Conservation (phyloP, 2,329 filamentous ascomycete species). For the Lasiodiplodia theobromae region DNA sequence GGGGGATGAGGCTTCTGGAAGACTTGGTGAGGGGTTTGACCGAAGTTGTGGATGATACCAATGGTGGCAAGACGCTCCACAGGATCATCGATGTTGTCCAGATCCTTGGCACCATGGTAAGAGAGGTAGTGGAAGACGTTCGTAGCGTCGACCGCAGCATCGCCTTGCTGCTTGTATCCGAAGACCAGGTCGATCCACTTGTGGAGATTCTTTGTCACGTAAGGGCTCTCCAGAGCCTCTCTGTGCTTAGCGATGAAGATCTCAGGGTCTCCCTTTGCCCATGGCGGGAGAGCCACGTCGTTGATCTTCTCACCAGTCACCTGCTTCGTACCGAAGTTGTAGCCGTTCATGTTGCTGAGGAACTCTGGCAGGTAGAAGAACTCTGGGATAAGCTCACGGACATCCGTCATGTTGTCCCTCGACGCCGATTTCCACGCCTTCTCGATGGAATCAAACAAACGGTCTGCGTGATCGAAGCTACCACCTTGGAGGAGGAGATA, state of each 20-base stretch:
- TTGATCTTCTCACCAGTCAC: conserved; percentile 81
- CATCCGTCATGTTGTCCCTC: conserved; percentile 87
- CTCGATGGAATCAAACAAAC: conserved; percentile 91
- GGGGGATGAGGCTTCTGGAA: conserved; percentile 81
- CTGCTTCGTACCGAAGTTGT: conserved; percentile 90
- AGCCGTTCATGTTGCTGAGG: conserved; percentile 89
- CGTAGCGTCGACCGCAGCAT: conserved; percentile 86
- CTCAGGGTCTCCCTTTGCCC: conserved; percentile 95
- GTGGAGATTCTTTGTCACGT: conserved; percentile 88
- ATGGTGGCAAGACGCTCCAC: conserved; percentile 88
- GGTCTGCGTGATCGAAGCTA: conserved; percentile 93
- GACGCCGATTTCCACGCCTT: conserved; percentile 93
- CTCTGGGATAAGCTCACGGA: conserved; percentile 92
- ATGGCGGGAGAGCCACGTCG: conserved; percentile 87
- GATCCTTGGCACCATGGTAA: conserved; percentile 90
- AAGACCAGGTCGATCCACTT: conserved; percentile 97
- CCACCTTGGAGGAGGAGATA: conserved; percentile 95
- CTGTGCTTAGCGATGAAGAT: conserved; percentile 95
- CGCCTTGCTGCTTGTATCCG: conserved; percentile 90
- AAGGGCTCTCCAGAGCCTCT: conserved; percentile 92
- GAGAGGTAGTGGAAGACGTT: conserved; percentile 98
- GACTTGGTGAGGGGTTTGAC: conserved; percentile 94
- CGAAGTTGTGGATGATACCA: conserved; percentile 97
- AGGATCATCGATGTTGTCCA: conserved; percentile 89
- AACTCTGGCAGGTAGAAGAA: conserved; percentile 98